Base-by-base conservation (phyloP, 116 monocot genomes). In the Cymodocea nodosa region DNA sequence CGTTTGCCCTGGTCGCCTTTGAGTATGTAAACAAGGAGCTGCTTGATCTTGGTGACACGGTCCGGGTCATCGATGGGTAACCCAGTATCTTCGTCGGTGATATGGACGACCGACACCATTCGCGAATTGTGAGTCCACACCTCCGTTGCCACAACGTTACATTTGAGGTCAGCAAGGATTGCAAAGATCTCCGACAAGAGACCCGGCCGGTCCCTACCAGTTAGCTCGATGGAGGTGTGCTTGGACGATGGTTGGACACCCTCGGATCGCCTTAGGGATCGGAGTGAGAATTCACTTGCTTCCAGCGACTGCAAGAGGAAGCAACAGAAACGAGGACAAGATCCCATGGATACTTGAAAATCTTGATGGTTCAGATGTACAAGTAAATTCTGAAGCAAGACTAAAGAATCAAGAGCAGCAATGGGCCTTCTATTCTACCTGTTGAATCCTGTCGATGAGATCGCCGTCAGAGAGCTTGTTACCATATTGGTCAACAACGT, bases 171-270 rank as follows among this genome's bases (percentile, higher is more conserved):
- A 0, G 85, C 66, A 10, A 93, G 85, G 0, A 88, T 81, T 0
- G 93, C 93, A 16, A 85, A 93, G 51, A 93, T 74, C 67, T 93
- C 93, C 0, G 93, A 93, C 24, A 93, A 81, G 16, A 93, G 81
- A 0, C 93, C 93, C 0, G 88, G 93, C 15, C 93, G 76, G 81
- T 88, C 83, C 16, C 77, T 59, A 6, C 93, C 93, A 2, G 83
- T 79, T 15, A 93, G 73, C 63, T 93, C 93, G 7, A 93, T 93
- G 0, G 93, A 68, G 1, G 93, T 88, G 59, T 85, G 80, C 35
- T 83, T 66, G 23, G 83, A 56, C 3, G 69, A 40, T 0, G 88
- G 59, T 52, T 93, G 71, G 16, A 83, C 74, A 4, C 85, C 87
- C 0, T 87, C 83, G 5, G 81, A 83, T 55, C 79, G 65, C 7